A percentile compares a stretch with the other conserved stretches of the same genome.
These are phyloP conservation scores for Ceriops tagal DNA, from an alignment of 345 rosid genomes.

Conservation along the genomic window DNA sequence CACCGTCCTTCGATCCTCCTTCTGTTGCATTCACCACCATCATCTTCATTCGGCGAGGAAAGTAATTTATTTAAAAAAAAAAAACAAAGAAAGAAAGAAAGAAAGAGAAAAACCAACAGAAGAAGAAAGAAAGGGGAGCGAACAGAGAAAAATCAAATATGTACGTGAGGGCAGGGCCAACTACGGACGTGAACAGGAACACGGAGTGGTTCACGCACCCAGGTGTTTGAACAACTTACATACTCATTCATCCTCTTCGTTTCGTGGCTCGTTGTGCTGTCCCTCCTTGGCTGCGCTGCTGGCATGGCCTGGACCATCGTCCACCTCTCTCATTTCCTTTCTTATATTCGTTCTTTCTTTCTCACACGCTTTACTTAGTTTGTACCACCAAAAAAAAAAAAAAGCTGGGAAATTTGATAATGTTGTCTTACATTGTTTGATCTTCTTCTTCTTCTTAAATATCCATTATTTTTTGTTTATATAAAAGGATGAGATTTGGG, in stretches of 20 bases:
- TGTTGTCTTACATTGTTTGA: neutral
- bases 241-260: slow-evolving; percentile 64
- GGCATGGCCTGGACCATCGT: slow-evolving; percentile 91
- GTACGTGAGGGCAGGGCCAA: slow-evolving; percentile 65
- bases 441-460: neutral
- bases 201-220: slow-evolving; percentile 91
- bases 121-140: too few relatives aligned
- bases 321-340: slow-evolving; percentile 54
- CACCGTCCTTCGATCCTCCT: too few relatives aligned
- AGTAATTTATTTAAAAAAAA: too few relatives aligned
- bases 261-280: slow-evolving; percentile 65
- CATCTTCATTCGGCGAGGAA: too few relatives aligned
- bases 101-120: too few relatives aligned
- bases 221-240: slow-evolving; percentile 77
- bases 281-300: slow-evolving; percentile 57
- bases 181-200: slow-evolving; percentile 80
- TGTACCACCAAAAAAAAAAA: too few relatives aligned
- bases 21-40: too few relatives aligned
- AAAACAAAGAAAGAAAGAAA: too few relatives aligned
- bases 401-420: neutral
- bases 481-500: neutral
- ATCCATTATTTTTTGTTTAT: neutral
- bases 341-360: neutral
- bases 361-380: neutral
- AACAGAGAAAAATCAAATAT: slow-evolving; percentile 10